Conservation (phyloP, 768 basidiomycete species). For the Lyophyllum shimeji region DNA sequence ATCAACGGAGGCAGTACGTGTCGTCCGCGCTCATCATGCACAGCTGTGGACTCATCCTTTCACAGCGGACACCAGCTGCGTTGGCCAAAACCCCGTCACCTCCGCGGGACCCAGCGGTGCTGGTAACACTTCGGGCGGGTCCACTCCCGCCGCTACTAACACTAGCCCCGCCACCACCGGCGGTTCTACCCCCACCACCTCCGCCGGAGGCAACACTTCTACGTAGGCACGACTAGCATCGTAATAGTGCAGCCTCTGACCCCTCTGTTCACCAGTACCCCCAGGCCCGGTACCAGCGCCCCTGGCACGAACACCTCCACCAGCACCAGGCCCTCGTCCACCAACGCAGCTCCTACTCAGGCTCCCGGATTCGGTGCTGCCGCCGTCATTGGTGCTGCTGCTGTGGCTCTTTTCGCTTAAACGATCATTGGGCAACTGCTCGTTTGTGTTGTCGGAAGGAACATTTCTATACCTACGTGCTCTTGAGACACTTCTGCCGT, state of each 20-base stretch:
- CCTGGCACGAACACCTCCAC: slow-evolving; percentile 8
- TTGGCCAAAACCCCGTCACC: slow-evolving; percentile 23
- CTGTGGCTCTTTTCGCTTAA: slow-evolving; percentile 44
- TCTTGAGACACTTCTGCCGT: slow-evolving; percentile 13
- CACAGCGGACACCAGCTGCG: slow-evolving; percentile 36
- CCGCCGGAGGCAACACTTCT: slow-evolving; percentile 15
- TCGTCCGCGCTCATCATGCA: not conserved
- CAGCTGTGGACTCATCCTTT: slow-evolving; percentile 9
- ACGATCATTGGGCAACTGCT: slow-evolving; percentile 6
- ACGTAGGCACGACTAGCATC: not conserved
- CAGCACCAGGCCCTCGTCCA: slow-evolving; percentile 11
- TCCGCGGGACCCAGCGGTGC: slow-evolving; percentile 14
- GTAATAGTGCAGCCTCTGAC: not conserved
- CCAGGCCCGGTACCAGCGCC: slow-evolving; percentile 6
- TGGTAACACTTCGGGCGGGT: slow-evolving; percentile 17
- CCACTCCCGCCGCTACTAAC: slow-evolving; percentile 11
- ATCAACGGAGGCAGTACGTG: slow-evolving; percentile 50
- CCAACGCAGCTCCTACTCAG: slow-evolving; percentile 30
- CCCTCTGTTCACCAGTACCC: slow-evolving; percentile 1
- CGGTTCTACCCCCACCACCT: slow-evolving; percentile 6
- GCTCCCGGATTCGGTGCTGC: slow-evolving; percentile 37
- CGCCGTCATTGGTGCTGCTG: slow-evolving; percentile 41
- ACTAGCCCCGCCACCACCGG: slow-evolving; percentile 11
- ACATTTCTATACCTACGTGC: slow-evolving; percentile 11
- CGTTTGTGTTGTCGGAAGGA: slow-evolving; percentile 5